These are phyloP conservation scores for Pythium oligandrum DNA, from an alignment of 352 stramenopile species.

Conservation along the genomic window DNA sequence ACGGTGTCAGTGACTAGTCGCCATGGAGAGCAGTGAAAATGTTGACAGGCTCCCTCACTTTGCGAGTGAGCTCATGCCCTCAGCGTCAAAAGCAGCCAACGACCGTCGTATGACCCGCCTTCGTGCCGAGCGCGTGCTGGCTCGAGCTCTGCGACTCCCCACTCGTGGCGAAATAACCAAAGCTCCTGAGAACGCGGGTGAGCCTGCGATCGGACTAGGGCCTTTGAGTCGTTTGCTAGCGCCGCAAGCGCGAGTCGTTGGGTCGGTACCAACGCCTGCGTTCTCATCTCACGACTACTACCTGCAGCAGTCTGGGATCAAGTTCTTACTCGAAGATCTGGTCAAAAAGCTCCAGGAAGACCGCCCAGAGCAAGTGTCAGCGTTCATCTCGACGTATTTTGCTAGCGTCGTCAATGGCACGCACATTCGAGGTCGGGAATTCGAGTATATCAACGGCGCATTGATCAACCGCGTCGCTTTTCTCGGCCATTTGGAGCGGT, in stretches of 20 bases:
- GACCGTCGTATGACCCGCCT: constrained; percentile 29
- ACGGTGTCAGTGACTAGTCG: too few species aligned
- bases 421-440: constrained; percentile 33
- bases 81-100: too few species aligned
- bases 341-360: constrained; percentile 45
- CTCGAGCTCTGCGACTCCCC: constrained; percentile 30
- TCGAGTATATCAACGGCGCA: constrained; percentile 49
- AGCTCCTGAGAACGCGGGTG: too few species aligned
- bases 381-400: constrained; percentile 48
- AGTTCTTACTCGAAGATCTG: constrained; percentile 54
- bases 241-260: background rate
- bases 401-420: constrained; percentile 23
- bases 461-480: constrained; percentile 52
- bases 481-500: constrained; percentile 33
- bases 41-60: too few species aligned
- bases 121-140: constrained; percentile 39
- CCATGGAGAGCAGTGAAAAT: too few species aligned
- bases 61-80: too few species aligned
- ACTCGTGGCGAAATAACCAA: too few species aligned
- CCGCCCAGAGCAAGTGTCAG: constrained; percentile 27
- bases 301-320: constrained; percentile 45
- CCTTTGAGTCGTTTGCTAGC: too few species aligned
- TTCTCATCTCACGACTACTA: constrained; percentile 31
- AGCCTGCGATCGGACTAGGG: too few species aligned
- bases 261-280: constrained; percentile 11